These are phyloP conservation scores for Penicillium griseofulvum DNA, from an alignment of 2,329 filamentous ascomycete genomes.

Conservation along the genomic window DNA sequence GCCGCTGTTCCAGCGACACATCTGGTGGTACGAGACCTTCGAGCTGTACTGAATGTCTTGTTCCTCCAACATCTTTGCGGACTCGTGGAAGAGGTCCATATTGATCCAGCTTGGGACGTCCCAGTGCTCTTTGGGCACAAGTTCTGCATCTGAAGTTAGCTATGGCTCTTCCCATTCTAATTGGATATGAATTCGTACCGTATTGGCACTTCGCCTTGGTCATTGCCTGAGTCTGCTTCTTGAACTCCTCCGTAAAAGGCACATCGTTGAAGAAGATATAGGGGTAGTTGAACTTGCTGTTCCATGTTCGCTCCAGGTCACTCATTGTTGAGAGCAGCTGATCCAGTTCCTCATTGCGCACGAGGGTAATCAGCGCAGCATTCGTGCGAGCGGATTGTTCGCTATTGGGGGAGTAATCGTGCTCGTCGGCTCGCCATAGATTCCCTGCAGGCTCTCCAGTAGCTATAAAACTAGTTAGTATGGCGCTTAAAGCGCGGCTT, in stretches of 20 bases:
- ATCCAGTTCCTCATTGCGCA: slow-evolving; percentile 84
- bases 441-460: slow-evolving; percentile 79
- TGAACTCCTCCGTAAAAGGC: slow-evolving; percentile 92
- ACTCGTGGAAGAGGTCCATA: slow-evolving; percentile 78
- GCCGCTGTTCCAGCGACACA: slow-evolving; percentile 99
- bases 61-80: slow-evolving; percentile 75
- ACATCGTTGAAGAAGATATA: slow-evolving; percentile 99
- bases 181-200: slow-evolving; percentile 51
- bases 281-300: slow-evolving; percentile 98
- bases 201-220: slow-evolving; percentile 89
- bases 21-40: slow-evolving; percentile 91
- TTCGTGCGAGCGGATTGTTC: slow-evolving; percentile 80
- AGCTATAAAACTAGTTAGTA: slow-evolving; percentile 50
- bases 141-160: slow-evolving; percentile 54
- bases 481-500: not conserved
- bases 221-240: slow-evolving; percentile 70
- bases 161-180: slow-evolving; percentile 1
- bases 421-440: slow-evolving; percentile 68
- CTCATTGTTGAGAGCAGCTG: slow-evolving; percentile 84
- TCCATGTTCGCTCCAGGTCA: slow-evolving; percentile 93
- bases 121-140: slow-evolving; percentile 96
- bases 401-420: slow-evolving; percentile 75
- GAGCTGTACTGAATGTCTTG: slow-evolving; percentile 86
- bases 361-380: slow-evolving; percentile 85
- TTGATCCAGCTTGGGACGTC: slow-evolving; percentile 90